These are phyloP conservation scores for Eutrema japonicum DNA, from an alignment of 345 rosid genomes.

Conservation along the genomic window DNA sequence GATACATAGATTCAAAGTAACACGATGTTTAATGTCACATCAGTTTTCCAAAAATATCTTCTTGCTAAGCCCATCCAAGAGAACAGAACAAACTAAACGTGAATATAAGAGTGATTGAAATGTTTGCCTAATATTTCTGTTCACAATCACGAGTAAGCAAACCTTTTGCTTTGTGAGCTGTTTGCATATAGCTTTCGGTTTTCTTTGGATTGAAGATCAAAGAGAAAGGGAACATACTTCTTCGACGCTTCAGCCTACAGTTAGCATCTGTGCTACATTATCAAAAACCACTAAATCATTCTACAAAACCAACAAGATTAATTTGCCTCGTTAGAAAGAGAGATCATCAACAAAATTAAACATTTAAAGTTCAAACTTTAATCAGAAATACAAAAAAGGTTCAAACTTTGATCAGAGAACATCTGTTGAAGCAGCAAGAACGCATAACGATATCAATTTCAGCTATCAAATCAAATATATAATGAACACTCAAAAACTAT, in stretches of 20 bases:
- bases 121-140: slow-evolving; percentile 34
- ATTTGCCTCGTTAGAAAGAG: neutral
- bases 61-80: neutral
- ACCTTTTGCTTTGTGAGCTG: slow-evolving; percentile 22
- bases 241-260: neutral
- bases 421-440: neutral
- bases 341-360: neutral
- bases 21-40: slow-evolving; percentile 36
- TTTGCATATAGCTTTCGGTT: neutral
- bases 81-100: slow-evolving; percentile 9
- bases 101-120: slow-evolving; percentile 17
- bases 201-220: neutral
- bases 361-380: neutral
- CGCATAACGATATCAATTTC: neutral
- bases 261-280: slow-evolving; percentile 4
- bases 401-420: neutral
- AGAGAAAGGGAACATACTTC: neutral
- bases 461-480: neutral
- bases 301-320: neutral
- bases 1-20: slow-evolving; percentile 29
- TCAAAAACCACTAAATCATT: neutral
- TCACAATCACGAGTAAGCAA: slow-evolving; percentile 20
- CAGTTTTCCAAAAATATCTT: slow-evolving; percentile 33
- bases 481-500: slow-evolving; percentile 4
- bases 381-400: neutral